Percentiles rank a stretch among this genome's conserved stretches.
phyloP scores from a whole-genome alignment of 129 eudicot genomes.

The Flaveria trinervia region DNA sequence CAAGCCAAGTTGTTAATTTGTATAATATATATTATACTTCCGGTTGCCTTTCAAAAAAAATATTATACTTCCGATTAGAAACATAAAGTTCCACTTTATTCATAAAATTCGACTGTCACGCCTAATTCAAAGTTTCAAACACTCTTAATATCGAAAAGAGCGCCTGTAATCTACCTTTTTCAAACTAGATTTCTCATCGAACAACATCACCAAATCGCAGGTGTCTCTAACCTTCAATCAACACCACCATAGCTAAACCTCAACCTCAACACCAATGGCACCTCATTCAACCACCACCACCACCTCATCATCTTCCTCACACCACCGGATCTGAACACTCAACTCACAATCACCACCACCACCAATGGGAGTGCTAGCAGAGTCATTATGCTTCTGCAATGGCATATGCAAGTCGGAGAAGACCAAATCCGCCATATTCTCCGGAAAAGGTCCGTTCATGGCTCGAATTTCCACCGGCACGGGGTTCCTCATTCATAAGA shows the following conservation, averaged over 20 bases:
- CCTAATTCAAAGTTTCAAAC: constrained; percentile 14
- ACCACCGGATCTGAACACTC: constrained; percentile 39
- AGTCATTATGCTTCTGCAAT: constrained; percentile 92
- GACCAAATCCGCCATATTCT: constrained; percentile 65
- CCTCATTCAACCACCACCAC: neutral
- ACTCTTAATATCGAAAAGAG: neutral
- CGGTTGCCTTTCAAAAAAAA: no score
- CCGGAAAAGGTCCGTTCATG: constrained; percentile 71
- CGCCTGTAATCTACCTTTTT: constrained; percentile 8
- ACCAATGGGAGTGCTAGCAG: constrained; percentile 70
- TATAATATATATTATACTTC: no score
- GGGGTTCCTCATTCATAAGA: constrained; percentile 79
- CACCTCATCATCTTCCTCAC: neutral
- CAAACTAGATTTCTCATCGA: constrained; percentile 25
- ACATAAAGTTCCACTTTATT: no score
- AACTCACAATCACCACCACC: neutral
- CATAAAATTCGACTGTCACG: neutral
- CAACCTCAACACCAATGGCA: neutral
- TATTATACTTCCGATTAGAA: no score
- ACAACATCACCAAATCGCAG: constrained; percentile 2
- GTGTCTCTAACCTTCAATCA: neutral
- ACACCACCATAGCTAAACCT: constrained; percentile 12
- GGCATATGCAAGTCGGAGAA: constrained; percentile 94
- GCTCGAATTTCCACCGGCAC: constrained; percentile 59
- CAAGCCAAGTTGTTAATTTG: no score